Base-by-base conservation (phyloP, 345 rosid genomes). In the Eucalyptus regnans region DNA sequence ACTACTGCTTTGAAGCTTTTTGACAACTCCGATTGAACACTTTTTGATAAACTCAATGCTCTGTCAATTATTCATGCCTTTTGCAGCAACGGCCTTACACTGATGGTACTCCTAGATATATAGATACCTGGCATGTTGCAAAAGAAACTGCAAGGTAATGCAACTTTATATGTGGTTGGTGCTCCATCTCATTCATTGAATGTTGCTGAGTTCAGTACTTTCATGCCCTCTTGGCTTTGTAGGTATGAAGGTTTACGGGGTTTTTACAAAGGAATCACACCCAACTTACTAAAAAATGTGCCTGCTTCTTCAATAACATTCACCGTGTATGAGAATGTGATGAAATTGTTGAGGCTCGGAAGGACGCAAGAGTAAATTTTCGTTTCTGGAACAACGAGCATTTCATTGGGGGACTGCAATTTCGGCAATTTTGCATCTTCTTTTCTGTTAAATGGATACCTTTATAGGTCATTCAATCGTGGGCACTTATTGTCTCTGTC, bases 291-390 rank as follows among this genome's bases (percentile, higher is more conserved):
- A 90, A 97, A 96, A 93, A 96, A 95, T 60, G 97, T 92, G 79
- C 99, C 99, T 88, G 96, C 99, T 83, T 92, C 99, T 87, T 96
- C 98, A 48, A 91, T 97, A 90, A 96, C 99, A 66, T 97, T 97
- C 93, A 91, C 95, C 58, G 98, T 95, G 56, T 97, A 92, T 22
- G 99, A 97, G 93, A 97, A 95, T 91, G 97, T 95, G 87, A 89
- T 94, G 88, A 95, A 94, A 86, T 93, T 96, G 88, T 93, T 97
- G 56, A 93, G 90, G 33, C 68, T 60, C 12, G 31, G 68, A 60
- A 60, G 68, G 68, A 60, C 31, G 68, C 68, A 60, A 60, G 68
- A 60, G 33, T 60, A 27, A 60, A 25, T 60, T 60, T 60, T 60
- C 14, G 68, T 60, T 56, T 27, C 31, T 60, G 68, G 68, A 60